Percentiles rank a stretch among this genome's conserved stretches.
Conservation (phyloP, 257 asterid genomes). For the Nicotiana benthamiana region DNA sequence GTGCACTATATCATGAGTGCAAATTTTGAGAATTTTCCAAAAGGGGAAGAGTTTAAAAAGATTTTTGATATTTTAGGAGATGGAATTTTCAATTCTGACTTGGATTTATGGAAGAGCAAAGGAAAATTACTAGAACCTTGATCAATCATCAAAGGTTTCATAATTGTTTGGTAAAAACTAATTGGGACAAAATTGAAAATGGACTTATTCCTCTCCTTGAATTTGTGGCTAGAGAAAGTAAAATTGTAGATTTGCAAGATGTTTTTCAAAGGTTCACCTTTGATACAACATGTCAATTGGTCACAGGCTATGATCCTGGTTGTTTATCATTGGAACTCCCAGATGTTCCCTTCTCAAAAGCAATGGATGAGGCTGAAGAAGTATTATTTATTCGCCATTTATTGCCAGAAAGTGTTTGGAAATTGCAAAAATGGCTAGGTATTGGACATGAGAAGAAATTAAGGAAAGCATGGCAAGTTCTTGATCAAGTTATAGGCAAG, state of each 20-base stretch:
- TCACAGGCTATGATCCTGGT: slow-evolving; percentile 48
- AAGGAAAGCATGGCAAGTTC: slow-evolving; percentile 15
- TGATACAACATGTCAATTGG: slow-evolving; percentile 36
- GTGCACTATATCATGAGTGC: slow-evolving; percentile 46
- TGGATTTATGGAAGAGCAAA: slow-evolving; percentile 39
- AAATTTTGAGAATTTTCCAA: slow-evolving; percentile 39
- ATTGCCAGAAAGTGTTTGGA: slow-evolving; percentile 33
- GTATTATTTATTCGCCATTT: slow-evolving; percentile 41
- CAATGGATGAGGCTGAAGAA: slow-evolving; percentile 56
- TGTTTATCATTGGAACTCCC: slow-evolving; percentile 31
- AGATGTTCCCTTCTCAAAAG: slow-evolving; percentile 35
- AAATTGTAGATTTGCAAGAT: slow-evolving; percentile 39
- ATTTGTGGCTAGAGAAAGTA: not conserved
- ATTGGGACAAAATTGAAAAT: slow-evolving; percentile 27
- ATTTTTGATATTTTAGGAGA: slow-evolving; percentile 47
- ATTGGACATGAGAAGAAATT: slow-evolving; percentile 36
- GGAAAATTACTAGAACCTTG: slow-evolving; percentile 31
- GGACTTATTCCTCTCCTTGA: slow-evolving; percentile 42
- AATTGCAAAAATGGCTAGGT: slow-evolving; percentile 33
- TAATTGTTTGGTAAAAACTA: slow-evolving; percentile 22
- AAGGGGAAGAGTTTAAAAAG: slow-evolving; percentile 40
- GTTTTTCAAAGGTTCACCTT: slow-evolving; percentile 42
- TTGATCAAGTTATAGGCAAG: slow-evolving; percentile 28
- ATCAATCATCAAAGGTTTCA: slow-evolving; percentile 29
- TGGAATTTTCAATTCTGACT: slow-evolving; percentile 50